These are phyloP conservation scores for Cicer arietinum DNA, from an alignment of 306 rosid genomes.

Conservation along the genomic window DNA sequence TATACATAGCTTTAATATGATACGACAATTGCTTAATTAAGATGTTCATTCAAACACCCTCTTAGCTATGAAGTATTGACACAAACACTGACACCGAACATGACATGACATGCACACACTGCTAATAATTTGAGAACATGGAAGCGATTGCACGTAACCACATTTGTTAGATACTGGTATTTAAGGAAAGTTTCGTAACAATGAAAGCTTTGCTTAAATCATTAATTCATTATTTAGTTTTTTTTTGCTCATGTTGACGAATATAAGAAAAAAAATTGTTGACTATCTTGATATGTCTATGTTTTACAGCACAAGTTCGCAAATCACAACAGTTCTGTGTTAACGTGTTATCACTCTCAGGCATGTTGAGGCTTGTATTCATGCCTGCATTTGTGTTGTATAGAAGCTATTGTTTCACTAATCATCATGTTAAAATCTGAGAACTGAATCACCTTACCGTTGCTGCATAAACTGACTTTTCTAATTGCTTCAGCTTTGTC, in stretches of 20 bases:
- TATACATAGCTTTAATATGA: not conserved
- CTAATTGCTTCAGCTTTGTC: slow-evolving; percentile 71
- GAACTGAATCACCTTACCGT: not conserved
- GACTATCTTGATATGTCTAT: slow-evolving; percentile 4
- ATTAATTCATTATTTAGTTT: slow-evolving; percentile 21
- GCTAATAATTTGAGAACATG: no score
- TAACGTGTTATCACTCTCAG: slow-evolving; percentile 14
- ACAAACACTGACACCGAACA: no score
- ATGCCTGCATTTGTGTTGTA: slow-evolving; percentile 16
- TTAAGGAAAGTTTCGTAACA: no score
- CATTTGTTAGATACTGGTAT: no score
- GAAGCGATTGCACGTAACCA: no score
- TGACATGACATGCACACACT: no score
- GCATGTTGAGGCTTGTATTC: slow-evolving; percentile 32
- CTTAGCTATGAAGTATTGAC: no score
- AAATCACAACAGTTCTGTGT: slow-evolving; percentile 6
- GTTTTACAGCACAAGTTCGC: not conserved
- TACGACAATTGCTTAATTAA: not conserved
- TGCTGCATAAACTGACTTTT: slow-evolving; percentile 44
- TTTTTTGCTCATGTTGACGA: not conserved
- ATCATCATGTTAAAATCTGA: slow-evolving; percentile 10
- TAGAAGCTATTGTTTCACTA: slow-evolving; percentile 1
- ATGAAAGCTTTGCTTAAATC: not conserved
- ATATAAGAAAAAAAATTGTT: slow-evolving; percentile 17
- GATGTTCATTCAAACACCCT: not conserved